Evolutionary conservation across 768 basidiomycete genomes (phyloP), one percentile per base, ranked within the genome.

Genomic region (Hygrophorus russula): DNA sequence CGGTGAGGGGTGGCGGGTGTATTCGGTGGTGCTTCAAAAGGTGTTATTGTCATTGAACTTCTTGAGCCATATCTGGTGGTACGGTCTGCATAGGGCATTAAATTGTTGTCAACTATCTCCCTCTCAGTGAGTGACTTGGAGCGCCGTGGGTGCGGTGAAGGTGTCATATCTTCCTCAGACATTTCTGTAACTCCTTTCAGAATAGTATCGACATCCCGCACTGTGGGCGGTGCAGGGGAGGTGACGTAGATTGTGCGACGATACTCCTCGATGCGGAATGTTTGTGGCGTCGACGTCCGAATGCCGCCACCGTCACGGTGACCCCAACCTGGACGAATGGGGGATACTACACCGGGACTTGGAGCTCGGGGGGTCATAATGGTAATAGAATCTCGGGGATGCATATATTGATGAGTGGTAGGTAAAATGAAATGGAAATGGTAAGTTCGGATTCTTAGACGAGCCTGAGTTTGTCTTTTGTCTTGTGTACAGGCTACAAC

Each of bases 251-350:
- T 56, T 4, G 70, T 71, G 38, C 69, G 62, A 42, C 65, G 65
- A 13, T 68, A 62, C 48, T 72, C 68, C 49, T 71, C 70, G 45
- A 71, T 69, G 35, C 70, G 69, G 51, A 70, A 71, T 43, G 60
- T 62, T 32, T 68, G 57, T 1, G 64, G 51, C 18, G 14, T 8
- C 10, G 20, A 14, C 15, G 10, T 9, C 15, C 31, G 30, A 13
- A 31, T 15, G 10, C 20, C 17, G 17, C 41, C 20, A 12, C 9
- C 4, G 32, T 17, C 14, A 18, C 31, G 20, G 28, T 17, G 24
- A 33, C 20, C 17, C 28, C 31, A 33, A 18, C 29, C 34, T 7
- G 31, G 10, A 18, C 27, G 39, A 41, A 24, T 15, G 24, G 4
- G 3, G 24, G 24, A 24, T 7, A 24, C 24, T 7, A 24, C 24